Evolutionary conservation across 139 green algal genomes (phyloP).

Genomic region (Nannochloris sp.): DNA sequence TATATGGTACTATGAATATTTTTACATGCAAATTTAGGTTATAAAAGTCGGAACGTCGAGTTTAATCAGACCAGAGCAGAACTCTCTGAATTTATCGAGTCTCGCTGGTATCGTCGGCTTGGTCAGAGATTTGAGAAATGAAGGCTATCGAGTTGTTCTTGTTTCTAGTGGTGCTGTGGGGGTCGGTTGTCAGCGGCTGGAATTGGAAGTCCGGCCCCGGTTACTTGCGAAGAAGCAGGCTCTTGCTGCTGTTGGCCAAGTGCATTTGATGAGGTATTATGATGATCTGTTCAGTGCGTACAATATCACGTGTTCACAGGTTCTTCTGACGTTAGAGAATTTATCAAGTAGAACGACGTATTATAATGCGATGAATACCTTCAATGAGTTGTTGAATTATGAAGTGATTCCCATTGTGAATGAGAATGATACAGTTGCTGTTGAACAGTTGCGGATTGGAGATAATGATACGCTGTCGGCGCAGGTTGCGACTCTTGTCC

Average conservation of each 20-base stretch:
- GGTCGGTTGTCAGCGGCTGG: conserved; percentile 73
- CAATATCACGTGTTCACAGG: conserved; percentile 70
- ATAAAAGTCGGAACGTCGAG: conserved; percentile 85
- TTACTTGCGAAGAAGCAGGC: conserved; percentile 75
- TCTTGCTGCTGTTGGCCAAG: conserved; percentile 73
- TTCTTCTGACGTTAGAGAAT: conserved; percentile 89
- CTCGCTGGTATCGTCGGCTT: conserved; percentile 68
- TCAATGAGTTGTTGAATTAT: conserved; percentile 72
- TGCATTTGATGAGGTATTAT: conserved; percentile 90
- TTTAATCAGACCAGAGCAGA: conserved; percentile 56
- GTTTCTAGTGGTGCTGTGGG: conserved; percentile 83
- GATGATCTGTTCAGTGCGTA: conserved; percentile 78
- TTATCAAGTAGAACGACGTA: conserved; percentile 75
- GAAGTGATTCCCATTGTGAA: conserved; percentile 83
- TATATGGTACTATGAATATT: conserved; percentile 1
- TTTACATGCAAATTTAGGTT: conserved; percentile 39
- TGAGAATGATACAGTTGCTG: conserved; percentile 89
- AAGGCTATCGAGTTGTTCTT: conserved; percentile 72
- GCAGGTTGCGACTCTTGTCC: conserved; percentile 79
- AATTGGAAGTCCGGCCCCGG: conserved; percentile 46
- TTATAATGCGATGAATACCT: conserved; percentile 82
- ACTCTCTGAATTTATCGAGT: conserved; percentile 65
- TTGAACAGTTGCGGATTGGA: conserved; percentile 79
- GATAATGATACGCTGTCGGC: conserved; percentile 95
- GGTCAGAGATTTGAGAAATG: conserved; percentile 30